Percentiles rank a stretch among this genome's conserved stretches.
Conservation (phyloP, 331 rosid species). For the Ulmus americana region DNA sequence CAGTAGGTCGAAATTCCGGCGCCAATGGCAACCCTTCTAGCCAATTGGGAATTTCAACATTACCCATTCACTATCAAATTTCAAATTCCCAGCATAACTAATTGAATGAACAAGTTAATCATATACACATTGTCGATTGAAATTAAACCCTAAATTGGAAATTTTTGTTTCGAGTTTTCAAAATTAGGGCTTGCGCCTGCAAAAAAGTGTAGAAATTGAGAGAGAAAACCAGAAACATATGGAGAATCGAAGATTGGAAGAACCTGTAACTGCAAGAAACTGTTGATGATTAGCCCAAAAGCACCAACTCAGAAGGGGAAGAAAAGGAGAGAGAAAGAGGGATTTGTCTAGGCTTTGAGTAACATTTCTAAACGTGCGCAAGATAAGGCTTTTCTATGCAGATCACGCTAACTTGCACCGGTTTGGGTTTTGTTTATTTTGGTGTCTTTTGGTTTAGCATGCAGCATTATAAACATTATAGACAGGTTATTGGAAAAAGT, state of each 20-base stretch:
- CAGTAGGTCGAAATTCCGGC: constrained; percentile 94
- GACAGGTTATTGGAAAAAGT: too few relatives aligned
- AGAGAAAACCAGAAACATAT: neutral
- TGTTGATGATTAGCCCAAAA: neutral
- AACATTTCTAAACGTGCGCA: neutral
- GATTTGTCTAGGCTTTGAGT: neutral
- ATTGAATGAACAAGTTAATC: too few relatives aligned
- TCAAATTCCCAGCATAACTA: too few relatives aligned
- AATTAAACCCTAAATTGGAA: neutral
- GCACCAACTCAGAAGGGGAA: neutral
- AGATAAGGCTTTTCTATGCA: neutral
- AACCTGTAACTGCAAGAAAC: neutral
- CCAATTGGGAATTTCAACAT: constrained; percentile 82
- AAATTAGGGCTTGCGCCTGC: neutral
- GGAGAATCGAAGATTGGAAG: neutral
- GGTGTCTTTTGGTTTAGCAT: too few relatives aligned
- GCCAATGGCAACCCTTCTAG: constrained; percentile 75
- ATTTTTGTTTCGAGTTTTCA: neutral
- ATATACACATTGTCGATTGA: too few relatives aligned
- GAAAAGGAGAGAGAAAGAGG: neutral
- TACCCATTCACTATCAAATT: constrained; percentile 43
- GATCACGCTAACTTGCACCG: neutral
- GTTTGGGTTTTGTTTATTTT: too few relatives aligned
- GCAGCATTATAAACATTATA: too few relatives aligned
- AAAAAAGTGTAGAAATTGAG: neutral